Base-by-base conservation (phyloP, 2,329 filamentous ascomycete genomes). In the Fusarium sp. region DNA sequence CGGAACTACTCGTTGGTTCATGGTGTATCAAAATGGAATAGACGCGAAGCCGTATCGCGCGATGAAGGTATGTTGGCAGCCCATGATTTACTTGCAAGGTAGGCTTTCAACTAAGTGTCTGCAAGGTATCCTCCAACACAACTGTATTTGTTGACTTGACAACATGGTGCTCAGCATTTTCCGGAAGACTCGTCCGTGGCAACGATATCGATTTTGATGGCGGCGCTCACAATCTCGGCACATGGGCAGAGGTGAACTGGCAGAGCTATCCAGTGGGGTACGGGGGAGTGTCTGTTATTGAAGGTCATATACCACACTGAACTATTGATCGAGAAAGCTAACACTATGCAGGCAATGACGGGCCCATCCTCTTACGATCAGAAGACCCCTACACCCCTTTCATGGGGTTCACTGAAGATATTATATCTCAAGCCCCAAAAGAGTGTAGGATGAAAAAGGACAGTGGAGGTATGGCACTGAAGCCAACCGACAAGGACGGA, bases 11-110 rank as follows among this genome's bases (percentile, higher is more conserved):
- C 73, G 63, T 28, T 75, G 73, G 73, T 75, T 76, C 36, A 74
- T 75, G 67, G 48, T 70, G 9, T 75, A 76, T 30, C 73, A 75
- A 48, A 76, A 75, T 11, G 66, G 61, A 18, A 66, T 74, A 24
- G 73, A 75, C 42, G 70, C 63, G 15, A 76, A 75, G 22, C 73
- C 73, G 12, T 75, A 75, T 10, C 71, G 70, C 22, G 73, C 73
- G 10, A 74, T 75, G 57, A 75, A 62, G 59, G 73, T 54, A 44
- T 18, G 7, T 14, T 39, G 8, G 6, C 36, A 9, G 34, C 20
- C 20, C 26, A 41, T 41, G 11, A 11, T 2, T 34, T 3, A 9
- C 14, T 13, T 14, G 3, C 17, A 7, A n/a, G 26, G 13, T 2
- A 17, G 28, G 18, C 1, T 4, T 15, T 24, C 12, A 12, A 12